Base-by-base conservation (phyloP, 2,329 filamentous ascomycete genomes). In the Cladophialophora carrionii region DNA sequence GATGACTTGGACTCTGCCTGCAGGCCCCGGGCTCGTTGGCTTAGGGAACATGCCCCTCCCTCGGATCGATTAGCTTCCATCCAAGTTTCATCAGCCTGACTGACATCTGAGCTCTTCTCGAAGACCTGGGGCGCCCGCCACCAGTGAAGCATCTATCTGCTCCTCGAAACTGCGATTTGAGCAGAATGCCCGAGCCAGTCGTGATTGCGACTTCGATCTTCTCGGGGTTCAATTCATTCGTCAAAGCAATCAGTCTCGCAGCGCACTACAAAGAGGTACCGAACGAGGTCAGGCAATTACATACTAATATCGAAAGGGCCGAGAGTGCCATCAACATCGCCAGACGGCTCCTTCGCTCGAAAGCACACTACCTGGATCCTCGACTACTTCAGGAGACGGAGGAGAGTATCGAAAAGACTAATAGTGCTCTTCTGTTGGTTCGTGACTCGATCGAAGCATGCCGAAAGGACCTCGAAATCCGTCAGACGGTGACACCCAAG, bases 241-340 rank as follows among this genome's bases (percentile, higher is more conserved):
- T 61, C 46, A 54, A 52, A n/a, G 58, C 32, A 22, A 52, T 61
- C 58, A 61, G 49, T 41, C 48, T 31, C 14, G 46, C 43, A 17
- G 58, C 58, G 3, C 58, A 61, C 29, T 61, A 49, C 24, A 32
- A 37, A n/a, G 58, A 52, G 14, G 58, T 61, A 26, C 58, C 58
- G 22, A 54, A 53, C 26, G 58, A 61, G 43, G 58, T 61, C 20
- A 61, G 14, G 12, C 58, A 61, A 41, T 20, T 61, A 17, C 58
- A 61, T 12, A 51, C 32, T 7, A 61, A 61, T 9, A 54, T 61
- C 29, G 37, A 54, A 26, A 52, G 31, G 17, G 58, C 58, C 12
- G 58, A 61, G 24, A 37, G 46, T 20, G 7, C 58, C 34, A 54
- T 61, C 31, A 54, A 54, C 29, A 61, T 34, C 17, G 58, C 58